A percentile compares a stretch with the other conserved stretches of the same genome.
Evolutionary conservation across 768 basidiomycete species (phyloP).

Genomic region (Boletus tylopilopsis): DNA sequence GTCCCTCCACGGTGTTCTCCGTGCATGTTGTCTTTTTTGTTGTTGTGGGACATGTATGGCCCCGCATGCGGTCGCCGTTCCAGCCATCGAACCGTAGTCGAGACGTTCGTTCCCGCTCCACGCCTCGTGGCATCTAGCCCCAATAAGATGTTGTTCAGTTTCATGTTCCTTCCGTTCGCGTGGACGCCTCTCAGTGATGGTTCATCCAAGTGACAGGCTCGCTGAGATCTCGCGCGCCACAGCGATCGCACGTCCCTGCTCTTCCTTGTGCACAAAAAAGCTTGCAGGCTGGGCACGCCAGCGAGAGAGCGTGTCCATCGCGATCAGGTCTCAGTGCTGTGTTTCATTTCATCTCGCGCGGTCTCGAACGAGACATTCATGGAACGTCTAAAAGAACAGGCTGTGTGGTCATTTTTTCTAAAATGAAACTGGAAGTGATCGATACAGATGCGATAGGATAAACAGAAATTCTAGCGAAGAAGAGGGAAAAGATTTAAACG

Average conservation of each 20-base stretch:
- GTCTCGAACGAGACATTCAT: slow-evolving; percentile 8
- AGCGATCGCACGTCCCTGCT: slow-evolving; percentile 12
- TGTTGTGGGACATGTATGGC: not conserved
- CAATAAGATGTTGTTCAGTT: not conserved
- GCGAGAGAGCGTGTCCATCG: not conserved
- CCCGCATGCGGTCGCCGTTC: not conserved
- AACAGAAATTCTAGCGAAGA: slow-evolving; percentile 3
- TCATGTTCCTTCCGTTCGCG: slow-evolving; percentile 13
- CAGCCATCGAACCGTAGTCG: not conserved
- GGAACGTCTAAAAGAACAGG: slow-evolving; percentile 3
- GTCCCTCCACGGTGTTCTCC: not conserved
- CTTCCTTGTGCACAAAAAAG: slow-evolving; percentile 1
- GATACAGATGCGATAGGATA: slow-evolving; percentile 16
- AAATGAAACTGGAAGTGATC: slow-evolving; percentile 9
- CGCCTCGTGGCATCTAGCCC: slow-evolving; percentile 15
- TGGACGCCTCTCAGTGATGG: no score
- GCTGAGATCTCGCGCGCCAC: slow-evolving; percentile 26
- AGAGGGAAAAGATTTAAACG: no score
- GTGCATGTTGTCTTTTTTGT: not conserved
- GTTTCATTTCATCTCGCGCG: slow-evolving; percentile 9
- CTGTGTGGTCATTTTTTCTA: slow-evolving; percentile 2
- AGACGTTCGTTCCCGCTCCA: slow-evolving; percentile 7
- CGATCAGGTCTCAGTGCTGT: slow-evolving; percentile 5
- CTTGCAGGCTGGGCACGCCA: not conserved
- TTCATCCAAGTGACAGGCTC: no score